A percentile compares a stretch with the other conserved stretches of the same genome.
phyloP scores from a whole-genome alignment of 257 asterid species.

The Cynanchum wilfordii region DNA sequence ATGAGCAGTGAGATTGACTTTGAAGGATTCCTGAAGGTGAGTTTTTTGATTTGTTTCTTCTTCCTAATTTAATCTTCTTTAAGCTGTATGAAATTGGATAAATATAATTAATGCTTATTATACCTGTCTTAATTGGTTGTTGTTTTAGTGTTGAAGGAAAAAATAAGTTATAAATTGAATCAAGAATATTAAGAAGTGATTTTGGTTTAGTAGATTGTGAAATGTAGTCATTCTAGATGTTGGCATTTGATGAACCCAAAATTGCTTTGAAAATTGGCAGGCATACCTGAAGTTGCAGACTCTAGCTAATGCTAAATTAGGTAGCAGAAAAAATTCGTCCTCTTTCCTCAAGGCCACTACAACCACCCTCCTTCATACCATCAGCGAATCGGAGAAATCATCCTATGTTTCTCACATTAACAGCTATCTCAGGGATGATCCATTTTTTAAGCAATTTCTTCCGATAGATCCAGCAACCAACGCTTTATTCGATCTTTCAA shows the following conservation, averaged over 20 bases:
- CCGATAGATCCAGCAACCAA: conserved; percentile 71
- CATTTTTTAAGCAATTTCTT: conserved; percentile 85
- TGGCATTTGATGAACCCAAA: conserved; percentile 20
- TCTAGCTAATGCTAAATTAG: conserved; percentile 54
- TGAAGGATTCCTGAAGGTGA: conserved; percentile 91
- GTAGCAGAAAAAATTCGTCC: conserved; percentile 53
- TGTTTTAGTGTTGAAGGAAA: background rate
- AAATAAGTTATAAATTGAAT: background rate
- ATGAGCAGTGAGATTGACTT: conserved; percentile 64
- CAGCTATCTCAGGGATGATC: conserved; percentile 93
- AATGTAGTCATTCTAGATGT: conserved; percentile 5
- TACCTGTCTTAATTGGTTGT: background rate
- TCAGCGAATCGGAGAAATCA: conserved; percentile 76
- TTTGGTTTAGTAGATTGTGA: background rate
- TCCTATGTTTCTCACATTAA: conserved; percentile 92
- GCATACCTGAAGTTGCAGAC: conserved; percentile 67
- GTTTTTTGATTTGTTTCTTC: conserved; percentile 7
- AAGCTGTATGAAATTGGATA: background rate
- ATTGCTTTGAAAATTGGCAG: conserved; percentile 41
- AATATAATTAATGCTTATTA: background rate
- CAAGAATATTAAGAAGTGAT: background rate
- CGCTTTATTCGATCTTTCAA: conserved; percentile 77
- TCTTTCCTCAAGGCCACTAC: conserved; percentile 87
- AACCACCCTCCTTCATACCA: conserved; percentile 84
- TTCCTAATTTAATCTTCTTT: background rate